A percentile compares a stretch with the other conserved stretches of the same genome.
These are phyloP conservation scores for Rhododendron molle DNA, from an alignment of 148 eudicot species.

Conservation along the genomic window DNA sequence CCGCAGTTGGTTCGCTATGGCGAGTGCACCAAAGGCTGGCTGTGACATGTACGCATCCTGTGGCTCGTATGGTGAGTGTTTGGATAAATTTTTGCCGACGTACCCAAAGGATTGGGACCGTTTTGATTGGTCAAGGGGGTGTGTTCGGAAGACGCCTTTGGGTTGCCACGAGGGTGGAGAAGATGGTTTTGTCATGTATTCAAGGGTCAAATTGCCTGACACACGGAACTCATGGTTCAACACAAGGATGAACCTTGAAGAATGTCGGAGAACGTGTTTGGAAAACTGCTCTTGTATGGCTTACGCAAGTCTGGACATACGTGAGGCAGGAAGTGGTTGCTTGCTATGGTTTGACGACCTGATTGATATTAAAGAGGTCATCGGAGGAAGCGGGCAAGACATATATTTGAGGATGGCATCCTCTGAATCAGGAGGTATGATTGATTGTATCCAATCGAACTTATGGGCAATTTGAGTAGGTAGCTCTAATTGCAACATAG, in stretches of 20 bases:
- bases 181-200: constrained; percentile 31
- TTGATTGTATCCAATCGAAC: background rate
- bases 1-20: too few species aligned
- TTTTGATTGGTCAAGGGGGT: constrained; percentile 19
- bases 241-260: constrained; percentile 27
- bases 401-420: constrained; percentile 32
- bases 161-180: constrained; percentile 14
- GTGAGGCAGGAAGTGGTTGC: constrained; percentile 35
- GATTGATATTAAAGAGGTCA: constrained; percentile 25
- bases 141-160: constrained; percentile 17
- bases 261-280: constrained; percentile 30
- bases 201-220: constrained; percentile 32
- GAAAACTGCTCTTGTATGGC: constrained; percentile 40
- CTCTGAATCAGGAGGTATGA: constrained; percentile 23
- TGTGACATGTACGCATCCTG: too few species aligned
- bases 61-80: too few species aligned
- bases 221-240: constrained; percentile 30
- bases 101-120: too few species aligned
- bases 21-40: too few species aligned
- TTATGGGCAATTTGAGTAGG: background rate
- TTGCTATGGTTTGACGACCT: constrained; percentile 37
- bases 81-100: too few species aligned
- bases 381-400: constrained; percentile 23
- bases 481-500: too few species aligned
- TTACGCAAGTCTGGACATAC: constrained; percentile 29